Evolutionary conservation across 169 alveolate genomes (phyloP).

Genomic region (Eimeria maxima): DNA sequence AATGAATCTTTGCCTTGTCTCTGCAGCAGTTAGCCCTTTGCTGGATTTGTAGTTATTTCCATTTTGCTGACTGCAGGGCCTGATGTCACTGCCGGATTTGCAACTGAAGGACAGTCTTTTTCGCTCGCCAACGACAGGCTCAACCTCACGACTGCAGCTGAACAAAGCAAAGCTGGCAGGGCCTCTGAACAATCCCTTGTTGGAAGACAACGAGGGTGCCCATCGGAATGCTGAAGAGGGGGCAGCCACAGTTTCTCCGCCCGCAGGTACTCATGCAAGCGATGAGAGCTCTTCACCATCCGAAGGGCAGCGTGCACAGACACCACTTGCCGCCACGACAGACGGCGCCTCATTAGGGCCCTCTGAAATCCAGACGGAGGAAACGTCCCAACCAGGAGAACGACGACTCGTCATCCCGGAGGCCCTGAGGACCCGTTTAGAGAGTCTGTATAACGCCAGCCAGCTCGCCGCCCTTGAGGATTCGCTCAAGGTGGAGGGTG

Average conservation of each 20-base stretch:
- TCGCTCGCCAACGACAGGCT: slow-evolving; percentile 28
- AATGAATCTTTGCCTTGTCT: background rate
- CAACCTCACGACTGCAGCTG: background rate
- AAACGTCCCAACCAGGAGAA: slow-evolving; percentile 18
- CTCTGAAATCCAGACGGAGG: background rate
- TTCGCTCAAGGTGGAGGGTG: slow-evolving; percentile 84
- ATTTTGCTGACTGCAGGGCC: slow-evolving; percentile 32
- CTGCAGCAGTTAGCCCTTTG: background rate
- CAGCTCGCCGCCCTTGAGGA: slow-evolving; percentile 86
- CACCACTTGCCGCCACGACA: background rate
- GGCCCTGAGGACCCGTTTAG: slow-evolving; percentile 64
- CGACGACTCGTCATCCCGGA: slow-evolving; percentile 72
- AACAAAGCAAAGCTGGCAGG: background rate
- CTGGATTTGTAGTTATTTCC: background rate
- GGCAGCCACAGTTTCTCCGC: background rate
- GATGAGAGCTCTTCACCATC: slow-evolving; percentile 23
- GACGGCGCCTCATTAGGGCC: slow-evolving; percentile 2
- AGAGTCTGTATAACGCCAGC: slow-evolving; percentile 78
- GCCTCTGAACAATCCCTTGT: slow-evolving; percentile 75
- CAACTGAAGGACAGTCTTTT: slow-evolving; percentile 74
- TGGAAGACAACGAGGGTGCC: background rate
- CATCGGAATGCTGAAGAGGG: background rate
- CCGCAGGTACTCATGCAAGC: background rate
- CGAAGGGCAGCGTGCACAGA: background rate
- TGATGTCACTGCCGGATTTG: slow-evolving; percentile 83